These are phyloP conservation scores for Coix lacrymajobi DNA, from an alignment of 176 grass and related monocot genomes.

Conservation along the genomic window DNA sequence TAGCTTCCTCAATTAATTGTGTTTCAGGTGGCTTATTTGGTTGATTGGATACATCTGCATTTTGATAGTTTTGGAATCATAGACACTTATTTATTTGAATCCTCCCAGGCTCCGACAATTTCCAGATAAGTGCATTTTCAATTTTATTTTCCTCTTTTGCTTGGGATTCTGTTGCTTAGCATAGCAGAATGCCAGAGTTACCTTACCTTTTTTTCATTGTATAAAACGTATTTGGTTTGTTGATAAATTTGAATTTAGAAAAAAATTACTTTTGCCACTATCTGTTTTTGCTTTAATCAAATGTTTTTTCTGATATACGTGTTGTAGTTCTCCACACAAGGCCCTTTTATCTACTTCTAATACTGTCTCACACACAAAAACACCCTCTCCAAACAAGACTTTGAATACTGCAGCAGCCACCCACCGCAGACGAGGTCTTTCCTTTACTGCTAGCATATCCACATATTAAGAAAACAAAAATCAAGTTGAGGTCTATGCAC, in stretches of 20 bases:
- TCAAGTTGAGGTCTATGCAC: too few relatives aligned
- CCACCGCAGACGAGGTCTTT: too few relatives aligned
- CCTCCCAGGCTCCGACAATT: not conserved
- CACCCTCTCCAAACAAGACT: too few relatives aligned
- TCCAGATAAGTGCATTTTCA: too few relatives aligned
- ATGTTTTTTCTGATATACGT: not conserved
- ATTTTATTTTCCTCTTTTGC: not conserved
- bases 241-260: not conserved
- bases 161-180: not conserved
- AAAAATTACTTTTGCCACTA: not conserved
- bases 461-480: too few relatives aligned
- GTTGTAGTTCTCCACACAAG: not conserved
- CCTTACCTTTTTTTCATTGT: not conserved
- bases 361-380: not conserved
- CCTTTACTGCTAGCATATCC: too few relatives aligned
- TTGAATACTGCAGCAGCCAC: too few relatives aligned
- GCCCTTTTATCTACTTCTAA: not conserved
- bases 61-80: not conserved
- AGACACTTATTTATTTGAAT: not conserved
- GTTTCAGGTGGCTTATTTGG: not conserved
- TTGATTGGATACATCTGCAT: not conserved
- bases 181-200: not conserved
- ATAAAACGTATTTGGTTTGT: not conserved
- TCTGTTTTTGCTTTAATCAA: not conserved
- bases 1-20: too few relatives aligned